phyloP scores from a whole-genome alignment of 345 rosid species.

The Murraya paniculata region DNA sequence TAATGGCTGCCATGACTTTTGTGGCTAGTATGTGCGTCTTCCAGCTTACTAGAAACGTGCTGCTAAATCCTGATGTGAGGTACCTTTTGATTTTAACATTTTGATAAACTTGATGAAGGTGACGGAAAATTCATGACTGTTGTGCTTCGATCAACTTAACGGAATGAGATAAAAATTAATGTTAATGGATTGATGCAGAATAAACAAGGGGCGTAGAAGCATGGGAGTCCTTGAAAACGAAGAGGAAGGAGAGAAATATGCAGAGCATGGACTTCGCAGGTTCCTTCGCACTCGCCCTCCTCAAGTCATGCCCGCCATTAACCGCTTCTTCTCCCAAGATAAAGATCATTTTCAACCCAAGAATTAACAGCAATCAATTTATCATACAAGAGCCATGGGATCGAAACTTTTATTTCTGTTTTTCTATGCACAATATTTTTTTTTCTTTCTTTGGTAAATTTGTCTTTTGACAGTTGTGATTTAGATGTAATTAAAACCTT shows the following conservation, averaged over 20 bases:
- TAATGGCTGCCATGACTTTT: conserved; percentile 75
- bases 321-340: conserved; percentile 60
- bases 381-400: neutral
- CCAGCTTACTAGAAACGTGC: conserved; percentile 60
- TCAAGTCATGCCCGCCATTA: conserved; percentile 73
- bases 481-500: neutral
- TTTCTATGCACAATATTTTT: neutral
- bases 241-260: conserved; percentile 66
- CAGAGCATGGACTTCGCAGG: conserved; percentile 62
- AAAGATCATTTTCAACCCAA: neutral
- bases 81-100: neutral
- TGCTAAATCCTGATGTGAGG: conserved; percentile 76
- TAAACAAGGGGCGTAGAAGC: conserved; percentile 45
- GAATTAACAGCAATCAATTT: too few relatives aligned
- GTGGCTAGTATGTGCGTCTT: conserved; percentile 58
- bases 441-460: neutral
- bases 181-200: conserved; percentile 24
- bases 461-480: neutral
- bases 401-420: neutral
- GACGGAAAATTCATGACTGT: too few relatives aligned
- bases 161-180: too few relatives aligned
- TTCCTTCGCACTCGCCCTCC: conserved; percentile 70
- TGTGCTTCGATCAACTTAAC: too few relatives aligned
- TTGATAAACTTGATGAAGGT: too few relatives aligned
- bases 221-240: conserved; percentile 57